Evolutionary conservation across 345 rosid genomes (phyloP).

Genomic region (Pugionium cornutum): DNA sequence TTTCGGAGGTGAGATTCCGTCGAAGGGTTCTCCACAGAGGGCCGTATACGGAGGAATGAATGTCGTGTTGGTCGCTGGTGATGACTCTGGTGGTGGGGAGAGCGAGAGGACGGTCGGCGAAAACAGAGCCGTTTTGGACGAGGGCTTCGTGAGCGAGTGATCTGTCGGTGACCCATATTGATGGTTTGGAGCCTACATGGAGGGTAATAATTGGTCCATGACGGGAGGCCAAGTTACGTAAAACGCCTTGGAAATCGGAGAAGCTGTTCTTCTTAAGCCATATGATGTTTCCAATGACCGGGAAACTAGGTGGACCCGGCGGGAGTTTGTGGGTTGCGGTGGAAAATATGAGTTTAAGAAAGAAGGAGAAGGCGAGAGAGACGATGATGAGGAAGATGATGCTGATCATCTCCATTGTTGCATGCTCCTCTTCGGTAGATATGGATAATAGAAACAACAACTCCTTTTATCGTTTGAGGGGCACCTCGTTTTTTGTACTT

Average conservation of each 20-base stretch:
- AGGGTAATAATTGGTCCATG: conserved; percentile 49
- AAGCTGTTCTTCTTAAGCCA: conserved; percentile 40
- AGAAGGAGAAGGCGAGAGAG: conserved; percentile 19
- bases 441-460: too few relatives aligned
- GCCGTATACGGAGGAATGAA: conserved; percentile 48
- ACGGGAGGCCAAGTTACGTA: conserved; percentile 38
- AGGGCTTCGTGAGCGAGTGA: conserved; percentile 50
- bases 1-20: conserved; percentile 51
- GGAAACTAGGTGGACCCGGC: conserved; percentile 30
- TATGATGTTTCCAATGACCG: conserved; percentile 40
- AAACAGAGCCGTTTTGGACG: conserved; percentile 47
- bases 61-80: conserved; percentile 41
- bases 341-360: conserved; percentile 27
- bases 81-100: conserved; percentile 29
- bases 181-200: conserved; percentile 41
- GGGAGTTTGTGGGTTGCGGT: conserved; percentile 35
- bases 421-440: conserved; percentile 5
- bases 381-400: conserved; percentile 25
- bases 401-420: conserved; percentile 37
- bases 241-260: conserved; percentile 37
- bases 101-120: conserved; percentile 49
- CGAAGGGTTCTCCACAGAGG: conserved; percentile 51
- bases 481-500: too few relatives aligned
- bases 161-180: conserved; percentile 45
- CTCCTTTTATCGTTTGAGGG: too few relatives aligned